Conservation (phyloP, 106 monocot species). For the Acorus calamus region DNA sequence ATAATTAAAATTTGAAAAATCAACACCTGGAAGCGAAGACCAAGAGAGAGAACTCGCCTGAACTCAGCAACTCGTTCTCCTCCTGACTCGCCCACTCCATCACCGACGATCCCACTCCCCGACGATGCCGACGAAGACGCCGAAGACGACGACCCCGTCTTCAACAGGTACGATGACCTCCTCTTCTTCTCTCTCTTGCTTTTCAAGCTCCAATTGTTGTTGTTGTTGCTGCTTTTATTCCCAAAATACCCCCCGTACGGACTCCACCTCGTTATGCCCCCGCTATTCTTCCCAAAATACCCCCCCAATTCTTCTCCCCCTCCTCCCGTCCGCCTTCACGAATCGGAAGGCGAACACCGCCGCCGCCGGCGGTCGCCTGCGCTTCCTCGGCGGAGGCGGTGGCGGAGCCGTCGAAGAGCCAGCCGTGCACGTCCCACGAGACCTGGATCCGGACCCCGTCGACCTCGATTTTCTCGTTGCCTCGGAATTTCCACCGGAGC, state of each 20-base stretch:
- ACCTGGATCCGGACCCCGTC: constrained; percentile 37
- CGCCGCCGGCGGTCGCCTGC: constrained; percentile 12
- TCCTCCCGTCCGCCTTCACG: constrained; percentile 12
- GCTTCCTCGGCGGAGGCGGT: neutral
- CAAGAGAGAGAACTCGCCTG: constrained; percentile 47
- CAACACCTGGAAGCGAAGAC: constrained; percentile 57
- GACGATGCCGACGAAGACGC: constrained; percentile 36
- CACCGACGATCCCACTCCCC: constrained; percentile 18
- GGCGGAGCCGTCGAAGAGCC: constrained; percentile 40
- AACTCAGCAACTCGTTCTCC: constrained; percentile 49
- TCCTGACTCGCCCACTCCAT: constrained; percentile 86
- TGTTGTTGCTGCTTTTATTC: constrained; percentile 15
- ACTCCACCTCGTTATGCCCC: neutral
- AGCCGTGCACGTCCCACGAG: constrained; percentile 87
- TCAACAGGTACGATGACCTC: constrained; percentile 14
- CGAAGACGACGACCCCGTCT: constrained; percentile 40
- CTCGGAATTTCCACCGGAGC: constrained; percentile 80
- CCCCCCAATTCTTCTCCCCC: constrained; percentile 9
- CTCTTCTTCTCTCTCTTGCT: constrained; percentile 17
- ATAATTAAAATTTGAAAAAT: neutral
- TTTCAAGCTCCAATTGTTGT: neutral
- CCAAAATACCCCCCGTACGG: constrained; percentile 17
- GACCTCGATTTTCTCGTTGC: constrained; percentile 50
- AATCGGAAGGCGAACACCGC: constrained; percentile 66
- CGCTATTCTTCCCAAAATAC: constrained; percentile 8